Evolutionary conservation across 225 moss, liverwort and hornwort genomes (phyloP).

Genomic region (Sphagnum tenellum): DNA sequence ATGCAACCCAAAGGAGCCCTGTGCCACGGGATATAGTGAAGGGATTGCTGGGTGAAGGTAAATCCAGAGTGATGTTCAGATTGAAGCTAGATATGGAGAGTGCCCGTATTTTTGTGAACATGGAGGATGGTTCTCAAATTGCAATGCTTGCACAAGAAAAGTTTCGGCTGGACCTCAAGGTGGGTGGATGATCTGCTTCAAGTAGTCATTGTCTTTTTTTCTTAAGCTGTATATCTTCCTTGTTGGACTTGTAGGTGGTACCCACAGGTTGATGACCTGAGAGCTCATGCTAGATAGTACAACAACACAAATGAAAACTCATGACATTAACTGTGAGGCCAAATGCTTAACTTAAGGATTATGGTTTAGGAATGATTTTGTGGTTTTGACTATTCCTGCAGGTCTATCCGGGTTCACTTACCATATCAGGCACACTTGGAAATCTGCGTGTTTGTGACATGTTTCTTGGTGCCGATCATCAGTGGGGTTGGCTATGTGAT

Average conservation of each 20-base stretch:
- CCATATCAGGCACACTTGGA: constrained; percentile 70
- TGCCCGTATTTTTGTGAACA: constrained; percentile 90
- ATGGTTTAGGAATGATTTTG: neutral
- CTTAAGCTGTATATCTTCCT: no score
- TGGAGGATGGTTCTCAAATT: constrained; percentile 91
- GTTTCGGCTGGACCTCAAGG: constrained; percentile 82
- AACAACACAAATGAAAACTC: no score
- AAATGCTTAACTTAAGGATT: neutral
- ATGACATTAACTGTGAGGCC: no score
- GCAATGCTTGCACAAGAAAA: constrained; percentile 82
- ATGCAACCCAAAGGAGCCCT: constrained; percentile 23
- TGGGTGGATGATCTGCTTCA: constrained; percentile 7
- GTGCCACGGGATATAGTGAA: constrained; percentile 69
- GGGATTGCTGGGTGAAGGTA: constrained; percentile 81
- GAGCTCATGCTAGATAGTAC: no score
- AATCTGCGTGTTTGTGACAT: constrained; percentile 92
- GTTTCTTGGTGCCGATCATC: constrained; percentile 88
- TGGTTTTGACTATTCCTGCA: constrained; percentile 11
- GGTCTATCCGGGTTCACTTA: constrained; percentile 94
- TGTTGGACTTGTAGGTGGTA: no score
- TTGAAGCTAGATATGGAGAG: constrained; percentile 93
- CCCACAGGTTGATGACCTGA: no score
- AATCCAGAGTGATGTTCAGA: constrained; percentile 85
- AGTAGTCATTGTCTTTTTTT: no score
- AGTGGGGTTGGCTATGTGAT: constrained; percentile 97